Evolutionary conservation across 805 yeast species (phyloP), one percentile per base, ranked within the genome.

Genomic region (Wickerhamiella lipophila): DNA sequence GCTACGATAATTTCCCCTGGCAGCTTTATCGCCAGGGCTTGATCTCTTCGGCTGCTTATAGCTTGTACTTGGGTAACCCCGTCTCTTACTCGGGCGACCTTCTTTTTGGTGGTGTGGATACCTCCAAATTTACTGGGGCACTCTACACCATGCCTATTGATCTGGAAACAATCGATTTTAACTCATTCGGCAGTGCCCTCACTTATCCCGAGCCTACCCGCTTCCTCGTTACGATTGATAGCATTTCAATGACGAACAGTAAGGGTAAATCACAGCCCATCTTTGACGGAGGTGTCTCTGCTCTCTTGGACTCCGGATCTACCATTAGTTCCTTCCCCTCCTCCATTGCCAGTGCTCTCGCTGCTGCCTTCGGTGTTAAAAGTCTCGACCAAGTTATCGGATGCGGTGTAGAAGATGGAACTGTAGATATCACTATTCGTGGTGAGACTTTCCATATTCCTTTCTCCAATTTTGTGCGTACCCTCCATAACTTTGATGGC

Each of bases 41-140:
- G 25, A 74, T 71, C 52, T 58, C 63, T 34, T 60, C 64, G 38
- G 58, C 57, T 9, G 68, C 73, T 13, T 73, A 70, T 62, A 70
- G 75, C 32, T 62, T 73, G 45, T 73, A 67, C 61, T 62, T 73
- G 53, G 64, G 66, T 50, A 54, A 58, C 6, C 47, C 52, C 4
- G 51, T 54, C n/a, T 52, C 67, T 8, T 40, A 50, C 12, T 26
- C 57, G 2, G 74, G 74, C 5, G 48, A 62, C 1, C 49, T 70
- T 1, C 57, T 70, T 40, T 70, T 70, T 51, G 74, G 74, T 6
- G 74, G 66, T 9, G 54, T 68, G 39, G 74, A 70, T 55, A 57
- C 62, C 9, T 62, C 65, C n/a, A 68, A 68, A 56, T 68, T 60
- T 51, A 47, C 56, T 1, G 73, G 72, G 6, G 57, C 54, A 23